Evolutionary conservation across 2,329 filamentous ascomycete genomes (phyloP), one percentile per base, ranked within the genome.

Genomic region (Corinectria fuckeliana): DNA sequence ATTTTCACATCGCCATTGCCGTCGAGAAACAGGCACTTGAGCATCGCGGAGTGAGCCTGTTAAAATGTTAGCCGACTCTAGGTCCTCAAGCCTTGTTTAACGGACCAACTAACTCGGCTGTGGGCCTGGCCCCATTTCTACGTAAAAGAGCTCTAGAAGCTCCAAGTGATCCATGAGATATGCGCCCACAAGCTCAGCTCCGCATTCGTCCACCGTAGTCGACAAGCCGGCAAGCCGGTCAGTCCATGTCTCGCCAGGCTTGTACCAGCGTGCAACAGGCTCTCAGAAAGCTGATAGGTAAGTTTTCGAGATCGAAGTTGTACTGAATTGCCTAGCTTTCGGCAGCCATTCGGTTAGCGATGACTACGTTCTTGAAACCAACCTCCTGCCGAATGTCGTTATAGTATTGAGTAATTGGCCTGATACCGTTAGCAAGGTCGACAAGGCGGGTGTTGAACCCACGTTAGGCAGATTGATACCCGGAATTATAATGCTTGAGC

Each of bases 311-410:
- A 68, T 89, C 85, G 67, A 90, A 90, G 71, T 89, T 89, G 78
- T 67, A 72, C 45, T 68, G 66, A n/a, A 62, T 56, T 2, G 69
- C 66, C 26, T 86, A 57, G 86, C 82, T 42, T 79, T 82, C 75
- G 2, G 79, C 80, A 5, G 71, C 77, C 65, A 87, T 80, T 3
- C 86, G 81, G 66, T 88, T 88, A 34, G 84, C 82, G 41, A 87
- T 76, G 36, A 85, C 83, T 6, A 89, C 83, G 67, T 88, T 89
- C 70, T 90, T 89, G 80, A 88, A 89, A 18, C 87, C 86, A 30
- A 80, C 76, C 34, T 79, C 82, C 65, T 88, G 83, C 21, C 86
- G 78, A 56, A 88, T 86, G 47, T 81, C 77, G 60, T 86, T 82
- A 63, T 85, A 84, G 77, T 79, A 48, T n/a, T 41, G 20, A 26